These are phyloP conservation scores for Lactuca saligna DNA, from an alignment of 129 eudicot genomes.

Conservation along the genomic window DNA sequence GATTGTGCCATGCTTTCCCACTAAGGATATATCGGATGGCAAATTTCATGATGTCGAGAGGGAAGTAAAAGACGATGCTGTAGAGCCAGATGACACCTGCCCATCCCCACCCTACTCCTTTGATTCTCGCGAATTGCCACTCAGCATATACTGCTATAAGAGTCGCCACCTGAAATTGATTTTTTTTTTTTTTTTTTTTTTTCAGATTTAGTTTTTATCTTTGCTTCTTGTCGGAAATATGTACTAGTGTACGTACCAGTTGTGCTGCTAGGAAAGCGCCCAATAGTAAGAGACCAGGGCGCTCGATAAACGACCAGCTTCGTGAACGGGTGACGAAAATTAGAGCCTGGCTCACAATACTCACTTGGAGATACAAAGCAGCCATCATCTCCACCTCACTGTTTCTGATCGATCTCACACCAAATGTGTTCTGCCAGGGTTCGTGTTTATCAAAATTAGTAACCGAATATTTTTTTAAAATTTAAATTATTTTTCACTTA, in stretches of 20 bases:
- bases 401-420: constrained; percentile 54
- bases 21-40: constrained; percentile 73
- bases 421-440: constrained; percentile 56
- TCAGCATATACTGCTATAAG: constrained; percentile 85
- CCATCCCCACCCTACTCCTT: constrained; percentile 99
- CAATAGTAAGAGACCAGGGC: constrained; percentile 76
- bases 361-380: constrained; percentile 93
- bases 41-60: constrained; percentile 80
- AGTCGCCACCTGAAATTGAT: constrained; percentile 70
- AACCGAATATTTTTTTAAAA: not conserved
- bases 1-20: constrained; percentile 85
- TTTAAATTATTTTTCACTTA: constrained; percentile 33
- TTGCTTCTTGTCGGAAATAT: not conserved
- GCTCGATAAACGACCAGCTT: constrained; percentile 88
- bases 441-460: constrained; percentile 3
- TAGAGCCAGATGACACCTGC: constrained; percentile 94
- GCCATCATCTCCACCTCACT: constrained; percentile 83
- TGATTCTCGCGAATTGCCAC: constrained; percentile 83
- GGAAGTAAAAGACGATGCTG: constrained; percentile 79
- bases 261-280: constrained; percentile 81
- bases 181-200: not conserved
- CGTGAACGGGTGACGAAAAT: constrained; percentile 94
- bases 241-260: constrained; percentile 57
- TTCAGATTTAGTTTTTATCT: not conserved
- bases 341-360: constrained; percentile 92